Percentiles rank a stretch among this genome's conserved stretches.
Evolutionary conservation across 192 early-diverging fungal genomes (phyloP).

Genomic region (Coemansia sp.): DNA sequence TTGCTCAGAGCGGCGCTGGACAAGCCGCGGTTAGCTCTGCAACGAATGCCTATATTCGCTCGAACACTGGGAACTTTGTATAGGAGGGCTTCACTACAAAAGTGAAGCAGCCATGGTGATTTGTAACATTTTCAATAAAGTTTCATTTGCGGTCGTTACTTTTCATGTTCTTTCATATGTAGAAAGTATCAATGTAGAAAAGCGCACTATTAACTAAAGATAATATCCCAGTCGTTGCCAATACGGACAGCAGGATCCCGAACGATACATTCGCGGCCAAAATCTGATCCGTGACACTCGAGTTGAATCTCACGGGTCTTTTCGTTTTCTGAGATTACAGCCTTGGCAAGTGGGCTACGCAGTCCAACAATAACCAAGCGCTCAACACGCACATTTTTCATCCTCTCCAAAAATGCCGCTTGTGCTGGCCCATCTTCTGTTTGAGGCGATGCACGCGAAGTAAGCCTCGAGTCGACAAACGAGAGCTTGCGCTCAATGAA

Average conservation of each 20-base stretch:
- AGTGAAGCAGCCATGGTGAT: not conserved
- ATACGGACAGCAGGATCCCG: constrained; percentile 54
- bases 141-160: not conserved
- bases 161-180: not conserved
- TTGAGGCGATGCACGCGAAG: constrained; percentile 39
- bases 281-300: constrained; percentile 18
- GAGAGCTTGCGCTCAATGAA: constrained; percentile 61
- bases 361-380: constrained; percentile 49
- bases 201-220: constrained; percentile 15
- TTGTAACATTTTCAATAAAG: not conserved
- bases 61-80: constrained; percentile 48
- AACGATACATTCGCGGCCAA: constrained; percentile 33
- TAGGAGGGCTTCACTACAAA: constrained; percentile 1
- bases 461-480: constrained; percentile 34
- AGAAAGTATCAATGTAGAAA: not conserved
- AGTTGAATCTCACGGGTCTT: constrained; percentile 33
- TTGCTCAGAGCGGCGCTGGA: constrained; percentile 58
- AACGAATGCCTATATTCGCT: constrained; percentile 40
- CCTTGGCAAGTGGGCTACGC: constrained; percentile 30
- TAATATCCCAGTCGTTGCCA: constrained; percentile 50
- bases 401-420: constrained; percentile 16
- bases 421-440: constrained; percentile 17
- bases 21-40: constrained; percentile 42
- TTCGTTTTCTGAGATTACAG: constrained; percentile 34
- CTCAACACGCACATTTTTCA: constrained; percentile 50